These are phyloP conservation scores for Rhytidiadelphus loreus DNA, from an alignment of 225 moss, liverwort and hornwort species.

Conservation along the genomic window DNA sequence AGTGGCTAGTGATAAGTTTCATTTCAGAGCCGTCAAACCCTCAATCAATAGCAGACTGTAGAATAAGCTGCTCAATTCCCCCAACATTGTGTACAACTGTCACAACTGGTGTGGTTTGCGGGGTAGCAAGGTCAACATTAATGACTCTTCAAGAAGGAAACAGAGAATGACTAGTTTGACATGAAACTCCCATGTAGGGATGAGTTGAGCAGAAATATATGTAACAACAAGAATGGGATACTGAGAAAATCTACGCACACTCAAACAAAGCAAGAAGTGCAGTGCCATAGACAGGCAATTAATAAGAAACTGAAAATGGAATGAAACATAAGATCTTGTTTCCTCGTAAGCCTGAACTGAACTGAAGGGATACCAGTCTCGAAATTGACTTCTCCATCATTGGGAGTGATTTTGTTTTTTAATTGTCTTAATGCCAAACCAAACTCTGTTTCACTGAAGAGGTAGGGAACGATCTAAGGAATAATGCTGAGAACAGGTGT, in stretches of 20 bases:
- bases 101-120: conserved; percentile 62
- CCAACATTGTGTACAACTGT: conserved; percentile 21
- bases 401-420: neutral
- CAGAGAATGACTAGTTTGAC: no score
- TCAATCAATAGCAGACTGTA: neutral
- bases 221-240: neutral
- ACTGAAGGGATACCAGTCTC: neutral
- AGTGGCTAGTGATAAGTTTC: neutral
- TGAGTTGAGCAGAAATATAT: no score
- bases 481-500: neutral
- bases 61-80: neutral
- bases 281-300: neutral
- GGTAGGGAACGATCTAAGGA: neutral
- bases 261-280: neutral
- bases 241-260: neutral
- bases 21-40: neutral
- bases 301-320: neutral
- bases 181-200: no score
- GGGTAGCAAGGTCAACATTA: conserved; percentile 73
- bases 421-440: neutral
- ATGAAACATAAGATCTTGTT: neutral
- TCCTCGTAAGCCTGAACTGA: neutral
- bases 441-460: neutral
- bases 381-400: neutral
- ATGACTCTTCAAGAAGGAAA: no score